phyloP scores from a whole-genome alignment of 2,329 filamentous ascomycete genomes.

The Trichocomaceae sp. region DNA sequence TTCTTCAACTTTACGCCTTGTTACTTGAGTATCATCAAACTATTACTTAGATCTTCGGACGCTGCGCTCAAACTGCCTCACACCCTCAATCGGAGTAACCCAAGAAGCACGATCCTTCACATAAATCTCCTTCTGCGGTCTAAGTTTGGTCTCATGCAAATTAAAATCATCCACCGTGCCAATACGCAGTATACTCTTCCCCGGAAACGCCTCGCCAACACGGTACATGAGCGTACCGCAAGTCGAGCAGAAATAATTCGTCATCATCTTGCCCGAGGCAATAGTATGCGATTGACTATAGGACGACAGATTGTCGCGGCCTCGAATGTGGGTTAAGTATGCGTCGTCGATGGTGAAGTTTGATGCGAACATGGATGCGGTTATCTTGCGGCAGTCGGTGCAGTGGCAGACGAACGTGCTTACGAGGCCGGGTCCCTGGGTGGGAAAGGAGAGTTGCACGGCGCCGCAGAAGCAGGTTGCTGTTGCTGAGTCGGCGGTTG shows the following conservation, averaged over 20 bases:
- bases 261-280: slow-evolving; percentile 47
- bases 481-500: not conserved
- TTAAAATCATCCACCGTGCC: slow-evolving; percentile 58
- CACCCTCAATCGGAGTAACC: no score
- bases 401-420: slow-evolving; percentile 55
- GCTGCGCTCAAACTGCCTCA: no score
- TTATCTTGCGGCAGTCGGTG: slow-evolving; percentile 56
- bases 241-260: slow-evolving; percentile 54
- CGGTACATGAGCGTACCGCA: slow-evolving; percentile 60
- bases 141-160: slow-evolving; percentile 52
- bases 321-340: slow-evolving; percentile 46
- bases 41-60: no score
- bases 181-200: slow-evolving; percentile 45
- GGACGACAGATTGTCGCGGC: slow-evolving; percentile 45
- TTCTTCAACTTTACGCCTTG: no score
- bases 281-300: slow-evolving; percentile 47
- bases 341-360: slow-evolving; percentile 49
- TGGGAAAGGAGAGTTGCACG: slow-evolving; percentile 10
- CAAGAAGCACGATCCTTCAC: slow-evolving; percentile 48
- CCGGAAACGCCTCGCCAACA: slow-evolving; percentile 40
- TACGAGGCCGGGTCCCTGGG: no score
- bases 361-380: slow-evolving; percentile 56
- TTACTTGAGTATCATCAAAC: no score
- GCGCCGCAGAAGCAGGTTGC: slow-evolving; percentile 12
- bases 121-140: slow-evolving; percentile 49